phyloP scores from a whole-genome alignment of 2,329 filamentous ascomycete genomes.

The Rhytidhysteron rufulum region DNA sequence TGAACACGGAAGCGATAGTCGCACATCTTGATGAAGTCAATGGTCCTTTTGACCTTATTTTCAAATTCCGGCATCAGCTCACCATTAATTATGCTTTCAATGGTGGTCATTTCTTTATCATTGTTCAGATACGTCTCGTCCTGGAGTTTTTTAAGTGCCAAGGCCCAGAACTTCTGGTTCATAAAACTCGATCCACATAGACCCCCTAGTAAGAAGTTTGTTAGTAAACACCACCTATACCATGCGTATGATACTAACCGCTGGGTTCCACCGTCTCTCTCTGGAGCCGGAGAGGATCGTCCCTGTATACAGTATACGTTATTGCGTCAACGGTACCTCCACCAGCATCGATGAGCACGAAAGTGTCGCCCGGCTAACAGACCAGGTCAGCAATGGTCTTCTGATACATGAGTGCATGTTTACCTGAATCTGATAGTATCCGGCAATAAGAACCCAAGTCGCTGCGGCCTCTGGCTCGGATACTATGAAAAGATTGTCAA shows the following conservation, averaged over 20 bases:
- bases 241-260: slow-evolving; percentile 6
- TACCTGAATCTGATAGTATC: not conserved
- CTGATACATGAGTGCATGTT: too few relatives aligned
- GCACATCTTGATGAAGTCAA: too few relatives aligned
- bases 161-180: slow-evolving; percentile 7
- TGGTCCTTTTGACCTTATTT: slow-evolving; percentile 6
- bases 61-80: slow-evolving; percentile 12
- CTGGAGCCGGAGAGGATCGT: slow-evolving; percentile 10
- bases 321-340: slow-evolving; percentile 13
- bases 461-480: slow-evolving; percentile 18
- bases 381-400: too few relatives aligned
- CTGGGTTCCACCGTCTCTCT: slow-evolving; percentile 6
- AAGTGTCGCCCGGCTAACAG: slow-evolving; percentile 9
- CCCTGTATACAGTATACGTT: slow-evolving; percentile 6
- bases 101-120: not conserved
- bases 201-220: not conserved
- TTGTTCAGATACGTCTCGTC: slow-evolving; percentile 6
- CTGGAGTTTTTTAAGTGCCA: slow-evolving; percentile 3
- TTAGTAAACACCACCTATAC: not conserved
- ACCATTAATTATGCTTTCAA: slow-evolving; percentile 6
- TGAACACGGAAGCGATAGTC: too few relatives aligned
- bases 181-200: slow-evolving; percentile 5
- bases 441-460: slow-evolving; percentile 4
- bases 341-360: slow-evolving; percentile 12
- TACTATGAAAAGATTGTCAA: slow-evolving; percentile 12